Conservation (phyloP, 106 monocot genomes). For the Cymbidium sinense region DNA sequence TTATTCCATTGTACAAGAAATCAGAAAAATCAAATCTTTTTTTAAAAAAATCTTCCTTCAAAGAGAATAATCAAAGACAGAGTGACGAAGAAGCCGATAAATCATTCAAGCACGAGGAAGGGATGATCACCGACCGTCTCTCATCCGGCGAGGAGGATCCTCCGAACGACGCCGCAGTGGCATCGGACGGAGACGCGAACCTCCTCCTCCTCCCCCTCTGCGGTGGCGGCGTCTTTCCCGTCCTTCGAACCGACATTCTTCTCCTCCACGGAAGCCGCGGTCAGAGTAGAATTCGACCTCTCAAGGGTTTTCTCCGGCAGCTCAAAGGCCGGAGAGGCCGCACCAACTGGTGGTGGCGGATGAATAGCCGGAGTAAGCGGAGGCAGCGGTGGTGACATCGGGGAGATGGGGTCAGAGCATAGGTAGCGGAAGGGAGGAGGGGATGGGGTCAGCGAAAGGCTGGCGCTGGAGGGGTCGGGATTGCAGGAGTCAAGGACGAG, state of each 20-base stretch:
- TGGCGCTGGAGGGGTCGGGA: neutral
- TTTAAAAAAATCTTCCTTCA: no score
- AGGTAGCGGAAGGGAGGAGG: neutral
- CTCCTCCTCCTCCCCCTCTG: conserved; percentile 1
- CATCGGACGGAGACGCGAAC: neutral
- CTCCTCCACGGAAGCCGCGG: neutral
- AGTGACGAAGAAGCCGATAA: no score
- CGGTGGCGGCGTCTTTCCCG: neutral
- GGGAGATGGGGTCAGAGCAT: neutral
- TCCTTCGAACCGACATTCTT: neutral
- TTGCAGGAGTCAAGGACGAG: neutral
- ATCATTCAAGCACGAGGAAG: no score
- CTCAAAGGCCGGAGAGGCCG: neutral
- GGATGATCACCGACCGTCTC: neutral
- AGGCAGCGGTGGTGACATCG: neutral
- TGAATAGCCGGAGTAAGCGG: neutral
- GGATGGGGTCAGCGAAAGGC: neutral
- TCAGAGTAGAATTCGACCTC: neutral
- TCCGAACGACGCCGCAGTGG: neutral
- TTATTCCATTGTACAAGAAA: no score
- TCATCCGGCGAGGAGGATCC: neutral
- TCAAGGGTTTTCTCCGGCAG: neutral
- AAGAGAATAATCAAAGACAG: no score
- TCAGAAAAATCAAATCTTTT: no score
- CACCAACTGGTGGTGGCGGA: neutral